Evolutionary conservation across 768 basidiomycete genomes (phyloP).

Genomic region (Hysterangium stoloniferum): DNA sequence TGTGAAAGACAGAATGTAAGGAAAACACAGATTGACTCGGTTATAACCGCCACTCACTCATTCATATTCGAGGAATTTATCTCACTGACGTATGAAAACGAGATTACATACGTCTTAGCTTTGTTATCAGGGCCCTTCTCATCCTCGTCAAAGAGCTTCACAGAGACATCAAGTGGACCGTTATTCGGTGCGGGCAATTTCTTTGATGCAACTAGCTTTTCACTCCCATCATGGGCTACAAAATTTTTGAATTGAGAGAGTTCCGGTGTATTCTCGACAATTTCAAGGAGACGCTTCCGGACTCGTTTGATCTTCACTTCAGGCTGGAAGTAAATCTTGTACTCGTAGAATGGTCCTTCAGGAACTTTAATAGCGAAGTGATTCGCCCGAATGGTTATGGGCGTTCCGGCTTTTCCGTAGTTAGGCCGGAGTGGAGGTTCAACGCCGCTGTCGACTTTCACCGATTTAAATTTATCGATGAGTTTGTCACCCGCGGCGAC

Average conservation of each 20-base stretch:
- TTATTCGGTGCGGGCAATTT: slow-evolving; percentile 31
- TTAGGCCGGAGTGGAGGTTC: slow-evolving; percentile 49
- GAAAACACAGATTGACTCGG: too few relatives aligned
- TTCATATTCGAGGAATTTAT: slow-evolving; percentile 36
- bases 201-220: slow-evolving; percentile 37
- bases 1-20: too few relatives aligned
- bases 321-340: slow-evolving; percentile 22
- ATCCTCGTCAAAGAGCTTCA: slow-evolving; percentile 37
- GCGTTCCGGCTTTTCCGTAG: slow-evolving; percentile 43
- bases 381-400: slow-evolving; percentile 50
- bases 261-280: slow-evolving; percentile 38
- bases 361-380: slow-evolving; percentile 48
- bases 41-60: slow-evolving; percentile 27
- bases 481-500: slow-evolving; percentile 35
- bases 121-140: slow-evolving; percentile 28
- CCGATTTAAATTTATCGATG: slow-evolving; percentile 33
- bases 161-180: slow-evolving; percentile 19
- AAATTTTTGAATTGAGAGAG: slow-evolving; percentile 31
- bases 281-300: slow-evolving; percentile 44
- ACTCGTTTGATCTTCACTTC: slow-evolving; percentile 40
- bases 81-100: slow-evolving; percentile 35
- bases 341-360: slow-evolving; percentile 45
- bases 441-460: slow-evolving; percentile 24
- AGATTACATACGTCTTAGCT: slow-evolving; percentile 36
- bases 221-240: slow-evolving; percentile 44